A percentile compares a stretch with the other conserved stretches of the same genome.
Evolutionary conservation across 345 rosid species (phyloP).

Genomic region (Crucihimalaya himalaica): DNA sequence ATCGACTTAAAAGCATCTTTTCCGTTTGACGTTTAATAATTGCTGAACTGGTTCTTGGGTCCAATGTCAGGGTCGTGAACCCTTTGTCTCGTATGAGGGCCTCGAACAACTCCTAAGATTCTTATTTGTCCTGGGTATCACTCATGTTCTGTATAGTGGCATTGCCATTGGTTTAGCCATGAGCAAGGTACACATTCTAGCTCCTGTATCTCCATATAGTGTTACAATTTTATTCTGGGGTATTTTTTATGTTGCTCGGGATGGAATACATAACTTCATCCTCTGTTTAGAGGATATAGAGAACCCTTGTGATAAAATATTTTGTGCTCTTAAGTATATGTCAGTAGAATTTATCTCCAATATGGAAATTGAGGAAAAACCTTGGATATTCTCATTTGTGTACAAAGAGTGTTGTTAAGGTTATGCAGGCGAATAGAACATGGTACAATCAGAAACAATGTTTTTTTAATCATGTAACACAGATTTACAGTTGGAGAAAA

Average conservation of each 20-base stretch:
- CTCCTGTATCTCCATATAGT: constrained; percentile 20
- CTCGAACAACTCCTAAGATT: constrained; percentile 91
- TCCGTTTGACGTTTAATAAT: background rate
- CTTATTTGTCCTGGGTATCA: constrained; percentile 83
- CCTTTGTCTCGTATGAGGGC: constrained; percentile 82
- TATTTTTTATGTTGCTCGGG: background rate
- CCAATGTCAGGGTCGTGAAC: constrained; percentile 75
- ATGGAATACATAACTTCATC: background rate
- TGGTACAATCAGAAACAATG: constrained; percentile 18
- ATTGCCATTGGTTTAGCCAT: constrained; percentile 87
- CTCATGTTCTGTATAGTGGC: constrained; percentile 88
- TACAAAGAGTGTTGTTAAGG: background rate
- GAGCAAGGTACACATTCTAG: constrained; percentile 70
- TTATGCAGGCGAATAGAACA: background rate
- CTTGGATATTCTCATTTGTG: background rate
- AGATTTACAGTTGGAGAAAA: constrained; percentile 95
- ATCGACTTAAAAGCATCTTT: background rate
- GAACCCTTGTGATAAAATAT: background rate
- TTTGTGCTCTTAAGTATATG: constrained; percentile 5
- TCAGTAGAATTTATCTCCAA: background rate
- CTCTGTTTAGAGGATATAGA: background rate
- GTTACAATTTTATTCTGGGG: background rate
- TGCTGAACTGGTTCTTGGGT: constrained; percentile 21
- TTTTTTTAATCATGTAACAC: constrained; percentile 29
- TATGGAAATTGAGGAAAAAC: background rate